Percentiles rank a stretch among this genome's conserved stretches.
Evolutionary conservation across 148 eudicot genomes (phyloP).

Genomic region (Heliosperma pusillum): DNA sequence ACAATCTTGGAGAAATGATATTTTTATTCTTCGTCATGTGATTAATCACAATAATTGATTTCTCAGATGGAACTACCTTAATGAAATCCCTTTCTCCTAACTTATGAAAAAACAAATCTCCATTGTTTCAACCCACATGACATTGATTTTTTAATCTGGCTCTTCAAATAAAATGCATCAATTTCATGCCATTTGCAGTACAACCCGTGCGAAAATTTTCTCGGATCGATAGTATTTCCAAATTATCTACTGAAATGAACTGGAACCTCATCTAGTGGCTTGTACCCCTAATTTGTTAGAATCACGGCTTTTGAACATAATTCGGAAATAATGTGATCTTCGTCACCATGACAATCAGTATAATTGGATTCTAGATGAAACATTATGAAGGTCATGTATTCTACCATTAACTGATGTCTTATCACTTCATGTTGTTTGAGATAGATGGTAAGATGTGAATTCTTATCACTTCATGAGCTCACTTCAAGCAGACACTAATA

Average conservation of each 20-base stretch:
- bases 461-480: constrained; percentile 77
- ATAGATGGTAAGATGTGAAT: constrained; percentile 71
- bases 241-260: constrained; percentile 66
- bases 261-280: constrained; percentile 51
- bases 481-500: constrained; percentile 67
- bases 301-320: constrained; percentile 55
- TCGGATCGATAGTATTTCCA: constrained; percentile 57
- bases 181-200: constrained; percentile 71
- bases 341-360: constrained; percentile 55
- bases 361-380: constrained; percentile 72
- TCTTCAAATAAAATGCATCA: constrained; percentile 54
- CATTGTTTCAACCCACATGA: constrained; percentile 53
- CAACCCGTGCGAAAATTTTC: constrained; percentile 45
- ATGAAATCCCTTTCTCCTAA: constrained; percentile 81
- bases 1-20: constrained; percentile 31
- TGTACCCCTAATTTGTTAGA: constrained; percentile 70
- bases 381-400: constrained; percentile 70
- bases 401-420: constrained; percentile 57
- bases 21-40: constrained; percentile 32
- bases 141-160: constrained; percentile 44
- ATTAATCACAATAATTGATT: constrained; percentile 31
- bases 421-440: constrained; percentile 43
- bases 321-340: constrained; percentile 50
- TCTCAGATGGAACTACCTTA: constrained; percentile 51
- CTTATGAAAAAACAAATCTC: constrained; percentile 66